Evolutionary conservation across 2,329 filamentous ascomycete species (phyloP).

Genomic region (Zymoseptoria pseudotritici): DNA sequence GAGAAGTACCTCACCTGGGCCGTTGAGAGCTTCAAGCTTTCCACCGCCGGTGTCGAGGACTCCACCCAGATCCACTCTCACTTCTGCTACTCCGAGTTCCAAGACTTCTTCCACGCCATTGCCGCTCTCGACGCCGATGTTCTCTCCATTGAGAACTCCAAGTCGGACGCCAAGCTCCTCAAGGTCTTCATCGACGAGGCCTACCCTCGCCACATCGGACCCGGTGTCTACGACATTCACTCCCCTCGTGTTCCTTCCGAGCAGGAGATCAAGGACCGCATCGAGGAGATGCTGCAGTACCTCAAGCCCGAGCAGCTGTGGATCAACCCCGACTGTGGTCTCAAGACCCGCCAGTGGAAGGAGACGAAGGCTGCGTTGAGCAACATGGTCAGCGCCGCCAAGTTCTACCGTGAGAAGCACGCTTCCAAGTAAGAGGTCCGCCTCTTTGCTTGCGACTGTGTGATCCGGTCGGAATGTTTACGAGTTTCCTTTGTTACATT

Average conservation of each 20-base stretch:
- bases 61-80: conserved; percentile 99
- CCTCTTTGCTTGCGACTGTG: not conserved
- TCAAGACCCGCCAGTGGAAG: conserved; percentile 98
- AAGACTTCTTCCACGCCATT: conserved; percentile 99
- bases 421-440: not conserved
- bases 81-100: conserved; percentile 99
- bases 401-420: conserved; percentile 74
- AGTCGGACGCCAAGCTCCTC: conserved; percentile 98
- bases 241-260: conserved; percentile 93
- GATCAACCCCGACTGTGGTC: conserved; percentile 98
- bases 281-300: conserved; percentile 94
- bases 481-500: not conserved
- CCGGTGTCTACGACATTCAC: conserved; percentile 98
- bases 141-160: conserved; percentile 99
- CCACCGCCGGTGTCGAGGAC: conserved; percentile 86
- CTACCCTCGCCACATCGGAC: conserved; percentile 96
- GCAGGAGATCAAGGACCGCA: conserved; percentile 96
- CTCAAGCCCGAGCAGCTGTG: conserved; percentile 98
- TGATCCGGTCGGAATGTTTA: not conserved
- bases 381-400: conserved; percentile 98
- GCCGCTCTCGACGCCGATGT: conserved; percentile 96
- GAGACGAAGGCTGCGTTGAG: conserved; percentile 93
- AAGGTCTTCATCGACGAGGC: conserved; percentile 96
- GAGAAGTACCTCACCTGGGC: conserved; percentile 97
- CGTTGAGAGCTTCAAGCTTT: conserved; percentile 94